Evolutionary conservation across 306 rosid species (phyloP).

Genomic region (Heteromeles arbutifolia): DNA sequence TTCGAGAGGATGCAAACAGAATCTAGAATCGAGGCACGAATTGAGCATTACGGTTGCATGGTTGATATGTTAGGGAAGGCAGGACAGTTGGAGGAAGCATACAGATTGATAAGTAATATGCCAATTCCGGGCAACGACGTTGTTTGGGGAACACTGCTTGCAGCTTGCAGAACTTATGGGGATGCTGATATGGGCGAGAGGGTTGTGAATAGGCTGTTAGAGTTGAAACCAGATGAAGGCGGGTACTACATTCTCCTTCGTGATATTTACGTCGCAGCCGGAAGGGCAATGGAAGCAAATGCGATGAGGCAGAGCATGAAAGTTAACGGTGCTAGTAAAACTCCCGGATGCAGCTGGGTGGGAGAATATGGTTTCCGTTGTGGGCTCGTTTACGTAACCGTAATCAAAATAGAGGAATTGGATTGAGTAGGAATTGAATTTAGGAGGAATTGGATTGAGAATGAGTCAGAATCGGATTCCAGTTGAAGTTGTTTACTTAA

Average conservation of each 20-base stretch:
- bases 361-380: slow-evolving; percentile 18
- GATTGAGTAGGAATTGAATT: too few species aligned
- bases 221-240: slow-evolving; percentile 56
- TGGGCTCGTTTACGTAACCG: too few species aligned
- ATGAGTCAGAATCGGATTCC: too few species aligned
- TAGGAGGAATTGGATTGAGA: too few species aligned
- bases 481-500: too few species aligned
- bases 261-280: slow-evolving; percentile 49
- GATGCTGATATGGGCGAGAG: slow-evolving; percentile 46
- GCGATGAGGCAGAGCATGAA: slow-evolving; percentile 36
- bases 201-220: slow-evolving; percentile 35
- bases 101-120: slow-evolving; percentile 31
- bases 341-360: slow-evolving; percentile 46
- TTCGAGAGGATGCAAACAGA: slow-evolving; percentile 47
- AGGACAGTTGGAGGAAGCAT: slow-evolving; percentile 57
- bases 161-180: slow-evolving; percentile 48
- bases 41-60: slow-evolving; percentile 58
- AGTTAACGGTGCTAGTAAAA: slow-evolving; percentile 40
- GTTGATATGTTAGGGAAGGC: slow-evolving; percentile 61
- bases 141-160: slow-evolving; percentile 54
- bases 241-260: slow-evolving; percentile 52
- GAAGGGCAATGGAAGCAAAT: slow-evolving; percentile 40
- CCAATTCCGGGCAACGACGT: slow-evolving; percentile 38
- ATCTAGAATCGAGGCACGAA: slow-evolving; percentile 32
- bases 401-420: too few species aligned